phyloP scores from a whole-genome alignment of 768 basidiomycete genomes.

The Crassisporium funariophilum region DNA sequence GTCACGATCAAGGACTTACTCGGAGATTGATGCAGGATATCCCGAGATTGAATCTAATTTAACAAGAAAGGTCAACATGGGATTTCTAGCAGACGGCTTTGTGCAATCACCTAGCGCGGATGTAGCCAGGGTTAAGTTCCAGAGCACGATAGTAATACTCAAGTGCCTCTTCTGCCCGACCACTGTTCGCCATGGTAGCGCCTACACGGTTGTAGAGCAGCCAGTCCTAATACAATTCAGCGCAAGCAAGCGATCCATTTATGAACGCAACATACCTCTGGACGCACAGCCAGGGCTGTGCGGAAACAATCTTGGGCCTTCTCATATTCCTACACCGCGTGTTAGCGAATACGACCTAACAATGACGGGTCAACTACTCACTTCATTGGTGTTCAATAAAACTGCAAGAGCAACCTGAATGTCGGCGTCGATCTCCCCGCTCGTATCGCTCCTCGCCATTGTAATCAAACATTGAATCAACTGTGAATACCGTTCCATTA shows the following conservation, averaged over 20 bases:
- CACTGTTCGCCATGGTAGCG: conserved; percentile 91
- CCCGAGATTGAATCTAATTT: conserved; percentile 82
- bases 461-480: conserved; percentile 79
- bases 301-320: conserved; percentile 95
- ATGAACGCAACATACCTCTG: conserved; percentile 60
- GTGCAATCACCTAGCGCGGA: conserved; percentile 76
- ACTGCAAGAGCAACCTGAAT: conserved; percentile 95
- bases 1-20: conserved; percentile 42
- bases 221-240: conserved; percentile 66
- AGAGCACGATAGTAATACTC: conserved; percentile 86
- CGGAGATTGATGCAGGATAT: conserved; percentile 89
- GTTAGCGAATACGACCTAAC: too few relatives aligned
- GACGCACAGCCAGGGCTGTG: conserved; percentile 83
- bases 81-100: not conserved
- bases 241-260: conserved; percentile 1
- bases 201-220: conserved; percentile 91
- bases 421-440: conserved; percentile 82
- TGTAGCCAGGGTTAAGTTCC: conserved; percentile 86
- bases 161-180: conserved; percentile 77
- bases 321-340: conserved; percentile 69
- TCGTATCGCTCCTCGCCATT: conserved; percentile 67
- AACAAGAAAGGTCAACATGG: conserved; percentile 4
- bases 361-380: conserved; percentile 30
- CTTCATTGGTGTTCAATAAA: conserved; percentile 90
- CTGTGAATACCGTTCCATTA: conserved; percentile 45